Conservation (phyloP, 805 yeast species). For the Wickerhamiella bombiphila region DNA sequence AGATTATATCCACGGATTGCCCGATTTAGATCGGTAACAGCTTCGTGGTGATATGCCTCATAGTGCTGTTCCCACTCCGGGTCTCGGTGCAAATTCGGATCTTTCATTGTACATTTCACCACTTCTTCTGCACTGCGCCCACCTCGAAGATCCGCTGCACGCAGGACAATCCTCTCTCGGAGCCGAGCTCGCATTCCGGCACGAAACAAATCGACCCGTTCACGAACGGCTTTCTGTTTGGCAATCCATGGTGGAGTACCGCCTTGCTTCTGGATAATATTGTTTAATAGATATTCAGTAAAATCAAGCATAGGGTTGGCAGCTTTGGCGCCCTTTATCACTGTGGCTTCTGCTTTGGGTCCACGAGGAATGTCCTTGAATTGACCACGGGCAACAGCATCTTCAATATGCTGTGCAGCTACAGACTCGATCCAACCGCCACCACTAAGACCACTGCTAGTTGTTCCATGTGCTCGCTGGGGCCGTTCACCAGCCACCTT, state of each 20-base stretch:
- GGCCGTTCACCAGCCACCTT: conserved; percentile 4
- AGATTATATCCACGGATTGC: conserved; percentile 43
- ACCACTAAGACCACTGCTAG: conserved; percentile 12
- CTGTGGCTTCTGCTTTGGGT: conserved; percentile 30
- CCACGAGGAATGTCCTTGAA: conserved; percentile 56
- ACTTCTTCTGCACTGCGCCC: conserved; percentile 2
- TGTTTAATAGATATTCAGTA: conserved; percentile 67
- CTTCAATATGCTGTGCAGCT: conserved; percentile 65
- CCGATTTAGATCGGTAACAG: conserved; percentile 32
- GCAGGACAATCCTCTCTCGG: conserved; percentile 20
- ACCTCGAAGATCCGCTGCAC: conserved; percentile 7
- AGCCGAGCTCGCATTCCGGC: conserved; percentile 19
- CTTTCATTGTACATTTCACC: not conserved
- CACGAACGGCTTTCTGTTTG: conserved; percentile 44
- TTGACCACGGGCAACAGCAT: conserved; percentile 55
- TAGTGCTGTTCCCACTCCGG: conserved; percentile 29
- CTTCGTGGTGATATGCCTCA: conserved; percentile 22
- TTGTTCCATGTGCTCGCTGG: not conserved
- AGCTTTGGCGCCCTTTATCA: conserved; percentile 21
- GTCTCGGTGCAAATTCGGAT: conserved; percentile 3
- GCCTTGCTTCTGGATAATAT: conserved; percentile 56
- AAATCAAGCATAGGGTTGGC: conserved; percentile 45
- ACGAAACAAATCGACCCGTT: conserved; percentile 36
- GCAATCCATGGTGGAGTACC: conserved; percentile 86
- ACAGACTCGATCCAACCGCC: conserved; percentile 35